Evolutionary conservation across 805 yeast genomes (phyloP).

Genomic region (Jamesozyma rosinii): DNA sequence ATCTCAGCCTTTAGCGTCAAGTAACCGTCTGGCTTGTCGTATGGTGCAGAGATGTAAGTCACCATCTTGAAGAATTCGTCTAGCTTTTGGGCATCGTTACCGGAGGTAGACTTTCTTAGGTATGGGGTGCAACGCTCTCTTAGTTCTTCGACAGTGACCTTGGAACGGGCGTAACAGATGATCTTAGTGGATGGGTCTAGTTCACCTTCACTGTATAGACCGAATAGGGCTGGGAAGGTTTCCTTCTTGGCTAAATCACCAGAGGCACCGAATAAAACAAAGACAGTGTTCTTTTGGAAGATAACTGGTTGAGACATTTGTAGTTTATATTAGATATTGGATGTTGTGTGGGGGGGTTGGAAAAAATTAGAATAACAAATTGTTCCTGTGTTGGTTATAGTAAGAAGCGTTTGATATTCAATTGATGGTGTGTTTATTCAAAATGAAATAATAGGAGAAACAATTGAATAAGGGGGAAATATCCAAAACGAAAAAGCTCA

Average conservation of each 20-base stretch:
- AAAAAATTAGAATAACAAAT: too few species aligned
- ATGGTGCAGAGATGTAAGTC: constrained; percentile 65
- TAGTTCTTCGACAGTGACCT: constrained; percentile 56
- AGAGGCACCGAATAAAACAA: constrained; percentile 87
- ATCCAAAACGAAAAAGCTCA: too few species aligned
- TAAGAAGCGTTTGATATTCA: too few species aligned
- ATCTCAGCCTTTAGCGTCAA: constrained; percentile 44
- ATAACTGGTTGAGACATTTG: constrained; percentile 13
- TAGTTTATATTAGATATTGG: too few species aligned
- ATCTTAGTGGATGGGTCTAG: constrained; percentile 64
- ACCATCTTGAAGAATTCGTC: constrained; percentile 59
- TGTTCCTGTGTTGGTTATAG: too few species aligned
- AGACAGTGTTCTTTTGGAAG: constrained; percentile 56
- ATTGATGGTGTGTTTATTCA: too few species aligned
- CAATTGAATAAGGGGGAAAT: too few species aligned
- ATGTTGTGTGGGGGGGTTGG: too few species aligned
- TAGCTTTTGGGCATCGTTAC: constrained; percentile 33
- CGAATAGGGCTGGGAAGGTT: constrained; percentile 79
- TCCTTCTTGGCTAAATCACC: constrained; percentile 94
- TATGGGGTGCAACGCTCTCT: constrained; percentile 53
- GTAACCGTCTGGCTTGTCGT: constrained; percentile 71
- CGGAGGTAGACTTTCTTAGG: constrained; percentile 45
- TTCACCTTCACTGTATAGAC: constrained; percentile 64
- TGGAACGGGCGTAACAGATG: constrained; percentile 86
- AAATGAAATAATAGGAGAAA: too few species aligned